phyloP scores from a whole-genome alignment of 2,329 filamentous ascomycete species.

The Trichophaea hybrida region DNA sequence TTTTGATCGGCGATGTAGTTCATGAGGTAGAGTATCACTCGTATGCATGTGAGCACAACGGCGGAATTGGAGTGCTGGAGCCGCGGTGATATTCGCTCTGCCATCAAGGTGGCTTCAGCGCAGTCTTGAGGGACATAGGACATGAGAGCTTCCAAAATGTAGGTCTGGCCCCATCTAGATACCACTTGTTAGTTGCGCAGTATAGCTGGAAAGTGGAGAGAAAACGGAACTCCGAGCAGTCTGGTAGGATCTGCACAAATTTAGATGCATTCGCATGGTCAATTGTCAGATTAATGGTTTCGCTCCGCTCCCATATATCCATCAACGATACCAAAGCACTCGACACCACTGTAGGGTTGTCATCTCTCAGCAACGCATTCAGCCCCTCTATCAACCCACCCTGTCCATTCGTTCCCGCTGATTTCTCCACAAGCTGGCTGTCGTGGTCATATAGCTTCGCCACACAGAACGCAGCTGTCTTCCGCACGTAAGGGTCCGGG shows the following conservation, averaged over 20 bases:
- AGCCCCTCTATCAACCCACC: constrained; percentile 62
- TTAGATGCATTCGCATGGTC: constrained; percentile 96
- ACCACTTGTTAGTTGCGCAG: background rate
- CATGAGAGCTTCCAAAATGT: constrained; percentile 95
- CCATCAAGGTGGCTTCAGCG: constrained; percentile 71
- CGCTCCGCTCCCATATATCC: constrained; percentile 97
- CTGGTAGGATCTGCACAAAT: constrained; percentile 87
- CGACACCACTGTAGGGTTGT: constrained; percentile 94
- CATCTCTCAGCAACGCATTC: constrained; percentile 79
- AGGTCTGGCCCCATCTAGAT: constrained; percentile 91
- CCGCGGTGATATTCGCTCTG: constrained; percentile 87
- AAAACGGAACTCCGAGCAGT: constrained; percentile 71
- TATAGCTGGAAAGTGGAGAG: background rate
- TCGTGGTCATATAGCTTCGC: constrained; percentile 98
- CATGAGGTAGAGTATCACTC: constrained; percentile 93
- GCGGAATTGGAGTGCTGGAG: constrained; percentile 94
- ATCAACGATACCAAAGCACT: constrained; percentile 81
- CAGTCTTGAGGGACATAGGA: constrained; percentile 91
- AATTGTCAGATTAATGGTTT: constrained; percentile 94
- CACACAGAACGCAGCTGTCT: constrained; percentile 90
- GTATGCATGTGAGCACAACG: constrained; percentile 88
- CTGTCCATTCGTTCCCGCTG: constrained; percentile 39
- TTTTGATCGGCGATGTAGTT: constrained; percentile 94
- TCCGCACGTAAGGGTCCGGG: constrained; percentile 86
- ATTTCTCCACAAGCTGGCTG: constrained; percentile 71